Evolutionary conservation across 371 early-diverging fungal genomes (phyloP).

Genomic region (Apophysomyces variabilis): DNA sequence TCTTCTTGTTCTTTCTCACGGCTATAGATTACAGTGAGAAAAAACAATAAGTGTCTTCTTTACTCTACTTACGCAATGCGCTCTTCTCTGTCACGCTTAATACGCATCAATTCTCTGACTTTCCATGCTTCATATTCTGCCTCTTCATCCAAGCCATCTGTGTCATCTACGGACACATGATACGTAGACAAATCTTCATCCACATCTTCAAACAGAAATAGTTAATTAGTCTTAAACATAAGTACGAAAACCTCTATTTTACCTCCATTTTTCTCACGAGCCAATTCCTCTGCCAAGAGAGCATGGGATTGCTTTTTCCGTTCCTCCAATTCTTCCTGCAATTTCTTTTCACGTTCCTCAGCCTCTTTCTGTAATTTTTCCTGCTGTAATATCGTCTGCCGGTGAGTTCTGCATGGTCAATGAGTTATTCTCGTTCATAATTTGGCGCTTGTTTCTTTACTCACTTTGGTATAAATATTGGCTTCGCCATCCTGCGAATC

Average conservation of each 20-base stretch:
- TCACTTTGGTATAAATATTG: conserved; percentile 87
- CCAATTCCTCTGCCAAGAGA: conserved; percentile 75
- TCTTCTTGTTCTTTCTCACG: conserved; percentile 81
- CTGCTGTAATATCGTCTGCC: conserved; percentile 72
- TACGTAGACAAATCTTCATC: conserved; percentile 34
- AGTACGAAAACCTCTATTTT: background rate
- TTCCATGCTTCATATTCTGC: conserved; percentile 93
- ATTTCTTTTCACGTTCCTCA: conserved; percentile 59
- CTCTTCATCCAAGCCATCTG: conserved; percentile 85
- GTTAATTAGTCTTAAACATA: background rate
- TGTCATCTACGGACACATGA: conserved; percentile 81
- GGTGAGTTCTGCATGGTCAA: conserved; percentile 40
- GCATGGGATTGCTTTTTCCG: conserved; percentile 77
- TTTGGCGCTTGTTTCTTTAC: background rate
- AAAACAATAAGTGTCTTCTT: background rate
- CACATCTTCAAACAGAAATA: conserved; percentile 9
- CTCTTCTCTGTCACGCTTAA: conserved; percentile 87
- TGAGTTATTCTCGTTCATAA: too few relatives aligned
- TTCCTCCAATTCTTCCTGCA: conserved; percentile 62
- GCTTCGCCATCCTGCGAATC: conserved; percentile 65
- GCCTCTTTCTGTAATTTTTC: conserved; percentile 64
- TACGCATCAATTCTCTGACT: conserved; percentile 87
- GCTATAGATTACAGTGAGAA: conserved; percentile 31
- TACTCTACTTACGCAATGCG: conserved; percentile 63
- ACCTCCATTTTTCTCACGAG: conserved; percentile 42